These are phyloP conservation scores for Fusarium nygamai DNA, from an alignment of 2,329 filamentous ascomycete species.

Conservation along the genomic window DNA sequence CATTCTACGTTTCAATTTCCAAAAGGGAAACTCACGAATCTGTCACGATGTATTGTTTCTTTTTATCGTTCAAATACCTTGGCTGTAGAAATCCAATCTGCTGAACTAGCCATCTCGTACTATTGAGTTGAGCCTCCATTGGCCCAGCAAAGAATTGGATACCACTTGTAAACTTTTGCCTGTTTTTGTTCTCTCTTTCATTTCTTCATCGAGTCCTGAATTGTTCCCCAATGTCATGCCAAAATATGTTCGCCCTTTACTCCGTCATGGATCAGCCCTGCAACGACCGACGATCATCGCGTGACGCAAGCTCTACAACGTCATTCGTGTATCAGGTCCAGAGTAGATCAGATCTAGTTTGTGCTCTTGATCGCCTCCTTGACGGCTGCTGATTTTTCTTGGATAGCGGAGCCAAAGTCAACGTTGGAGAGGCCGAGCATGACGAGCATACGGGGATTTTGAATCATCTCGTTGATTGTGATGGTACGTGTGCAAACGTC, in stretches of 20 bases:
- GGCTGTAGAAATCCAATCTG: neutral
- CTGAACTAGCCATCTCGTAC: neutral
- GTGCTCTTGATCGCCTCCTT: conserved; percentile 26
- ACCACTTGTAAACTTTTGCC: neutral
- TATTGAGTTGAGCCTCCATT: neutral
- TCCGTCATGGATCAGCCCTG: conserved; percentile 7
- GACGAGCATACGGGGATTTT: conserved; percentile 43
- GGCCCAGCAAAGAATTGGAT: neutral
- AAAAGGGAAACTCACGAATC: neutral
- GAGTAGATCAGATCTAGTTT: neutral
- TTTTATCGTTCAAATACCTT: neutral
- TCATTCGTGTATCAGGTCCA: conserved; percentile 9
- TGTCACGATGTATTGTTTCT: neutral
- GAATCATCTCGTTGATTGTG: conserved; percentile 48
- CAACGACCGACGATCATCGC: neutral
- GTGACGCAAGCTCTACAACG: conserved; percentile 19
- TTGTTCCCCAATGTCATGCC: neutral
- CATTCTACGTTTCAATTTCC: neutral
- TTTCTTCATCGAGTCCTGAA: neutral
- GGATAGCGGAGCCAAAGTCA: conserved; percentile 45
- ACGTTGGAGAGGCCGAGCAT: conserved; percentile 47
- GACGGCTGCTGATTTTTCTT: conserved; percentile 42
- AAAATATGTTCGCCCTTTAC: neutral
- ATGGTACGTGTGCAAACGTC: conserved; percentile 47
- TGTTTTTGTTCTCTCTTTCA: neutral